These are phyloP conservation scores for Sonneratia alba DNA, from an alignment of 345 rosid species.

Conservation along the genomic window DNA sequence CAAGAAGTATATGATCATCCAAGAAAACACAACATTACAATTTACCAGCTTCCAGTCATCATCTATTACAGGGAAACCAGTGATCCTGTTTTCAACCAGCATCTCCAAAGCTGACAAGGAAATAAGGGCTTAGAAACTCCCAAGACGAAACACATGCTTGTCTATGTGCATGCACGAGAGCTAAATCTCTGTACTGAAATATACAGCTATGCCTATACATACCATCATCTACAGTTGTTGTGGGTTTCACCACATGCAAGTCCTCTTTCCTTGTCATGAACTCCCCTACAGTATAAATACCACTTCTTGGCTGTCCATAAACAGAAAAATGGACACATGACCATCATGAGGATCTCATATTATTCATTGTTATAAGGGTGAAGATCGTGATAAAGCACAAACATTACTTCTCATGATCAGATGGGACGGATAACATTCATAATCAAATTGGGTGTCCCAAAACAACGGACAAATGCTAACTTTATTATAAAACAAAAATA, in stretches of 20 bases:
- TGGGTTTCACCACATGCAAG: conserved; percentile 64
- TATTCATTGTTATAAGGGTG: neutral
- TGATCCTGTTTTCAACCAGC: conserved; percentile 66
- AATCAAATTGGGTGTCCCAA: neutral
- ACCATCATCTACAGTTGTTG: conserved; percentile 83
- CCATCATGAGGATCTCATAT: neutral
- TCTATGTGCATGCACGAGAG: neutral
- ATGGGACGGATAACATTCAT: neutral
- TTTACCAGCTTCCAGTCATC: conserved; percentile 71
- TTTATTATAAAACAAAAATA: neutral
- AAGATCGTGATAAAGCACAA: neutral
- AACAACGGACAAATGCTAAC: neutral
- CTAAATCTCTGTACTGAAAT: neutral
- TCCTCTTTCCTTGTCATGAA: conserved; percentile 77
- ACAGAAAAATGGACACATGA: neutral
- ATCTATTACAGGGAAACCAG: conserved; percentile 87
- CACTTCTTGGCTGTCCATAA: conserved; percentile 41
- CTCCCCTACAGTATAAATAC: conserved; percentile 68
- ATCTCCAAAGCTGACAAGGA: conserved; percentile 53
- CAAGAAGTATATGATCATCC: too few species aligned
- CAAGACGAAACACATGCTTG: too few species aligned
- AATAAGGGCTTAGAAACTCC: neutral
- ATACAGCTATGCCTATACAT: neutral
- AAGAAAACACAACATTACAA: conserved; percentile 3
- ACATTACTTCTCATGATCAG: neutral